These are phyloP conservation scores for Macrophomina phaseolina DNA, from an alignment of 2,329 filamentous ascomycete genomes.

Conservation along the genomic window DNA sequence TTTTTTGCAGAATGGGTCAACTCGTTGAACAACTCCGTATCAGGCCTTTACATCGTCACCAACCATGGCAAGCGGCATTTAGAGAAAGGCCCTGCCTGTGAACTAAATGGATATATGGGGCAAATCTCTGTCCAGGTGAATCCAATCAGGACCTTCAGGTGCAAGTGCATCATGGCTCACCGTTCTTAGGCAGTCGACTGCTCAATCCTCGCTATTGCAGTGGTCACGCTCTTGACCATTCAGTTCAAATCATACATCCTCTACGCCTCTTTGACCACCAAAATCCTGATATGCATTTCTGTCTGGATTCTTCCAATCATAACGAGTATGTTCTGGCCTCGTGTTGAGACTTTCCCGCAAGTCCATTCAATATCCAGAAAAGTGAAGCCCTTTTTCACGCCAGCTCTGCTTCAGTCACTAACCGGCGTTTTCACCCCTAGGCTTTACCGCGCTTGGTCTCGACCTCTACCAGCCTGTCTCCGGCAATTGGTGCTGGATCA, in stretches of 20 bases:
- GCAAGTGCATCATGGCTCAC: neutral
- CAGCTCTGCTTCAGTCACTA: neutral
- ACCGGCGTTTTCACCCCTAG: neutral
- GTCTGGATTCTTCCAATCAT: conserved; percentile 49
- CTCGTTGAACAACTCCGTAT: conserved; percentile 51
- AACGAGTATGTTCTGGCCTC: conserved; percentile 37
- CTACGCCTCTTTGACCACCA: conserved; percentile 36
- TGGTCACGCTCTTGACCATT: conserved; percentile 51
- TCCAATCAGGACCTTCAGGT: neutral
- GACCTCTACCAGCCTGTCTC: conserved; percentile 47
- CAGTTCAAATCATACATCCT: conserved; percentile 43
- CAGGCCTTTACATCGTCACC: conserved; percentile 46
- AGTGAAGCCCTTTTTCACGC: too few relatives aligned
- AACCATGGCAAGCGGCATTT: conserved; percentile 35
- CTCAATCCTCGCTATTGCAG: conserved; percentile 53
- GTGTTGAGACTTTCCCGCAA: too few relatives aligned
- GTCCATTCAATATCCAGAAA: too few relatives aligned
- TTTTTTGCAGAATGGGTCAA: conserved; percentile 50
- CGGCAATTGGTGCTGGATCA: conserved; percentile 58
- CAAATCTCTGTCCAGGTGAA: conserved; percentile 53
- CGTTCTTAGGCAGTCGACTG: conserved; percentile 39
- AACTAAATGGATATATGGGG: conserved; percentile 52
- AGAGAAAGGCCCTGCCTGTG: conserved; percentile 48
- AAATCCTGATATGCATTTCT: conserved; percentile 43
- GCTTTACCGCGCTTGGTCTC: neutral